Base-by-base conservation (phyloP, 225 moss, liverwort and hornwort species). In the Physcomitrellopsis africana region DNA sequence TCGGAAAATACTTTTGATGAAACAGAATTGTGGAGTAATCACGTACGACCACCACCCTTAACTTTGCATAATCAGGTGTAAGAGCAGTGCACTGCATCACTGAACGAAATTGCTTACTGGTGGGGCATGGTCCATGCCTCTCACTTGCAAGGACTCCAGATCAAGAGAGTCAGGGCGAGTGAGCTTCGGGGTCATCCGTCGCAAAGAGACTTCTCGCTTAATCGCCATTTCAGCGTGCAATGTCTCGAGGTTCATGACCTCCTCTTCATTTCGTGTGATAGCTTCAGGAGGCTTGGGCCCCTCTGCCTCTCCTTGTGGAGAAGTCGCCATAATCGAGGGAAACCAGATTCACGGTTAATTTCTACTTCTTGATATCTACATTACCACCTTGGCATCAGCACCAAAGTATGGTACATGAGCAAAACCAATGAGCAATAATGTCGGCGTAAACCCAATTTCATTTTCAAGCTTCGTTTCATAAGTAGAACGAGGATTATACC, bases 131-230 rank as follows among this genome's bases (percentile, higher is more conserved):
- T 80, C 82, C 88, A 88, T 81, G n/a, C 77, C 83, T 65, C 10
- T 71, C 17, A 88, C 60, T 45, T 78, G 80, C 88, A 88, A 85
- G 23, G 88, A 82, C 68, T 88, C 88, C 16, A 88, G 77, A 52
- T 88, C 88, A 11, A 88, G 67, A n/a, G 88, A 88, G 22, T 88
- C 88, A 46, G 76, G 78, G 14, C 88, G 80, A 27, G 85, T 85
- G 60, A 88, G 81, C 69, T 85, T 88, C 48, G 82, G 78, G 10
- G 82, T 60, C 75, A 83, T 63, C 42, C 88, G 82, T 17, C 85
- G 68, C 17, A 82, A 69, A 0, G 76, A 32, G n/a, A 68, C 51
- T 55, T 69, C 85, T 67, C 23, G 16, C 17, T 18, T n/a, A n/a
- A n/a, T n/a, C 53, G 53, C 53, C 17, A 45, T 20, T 9, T 75